phyloP scores from a whole-genome alignment of 1,284 basidiomycete genomes.

The Leccinum subatratum region DNA sequence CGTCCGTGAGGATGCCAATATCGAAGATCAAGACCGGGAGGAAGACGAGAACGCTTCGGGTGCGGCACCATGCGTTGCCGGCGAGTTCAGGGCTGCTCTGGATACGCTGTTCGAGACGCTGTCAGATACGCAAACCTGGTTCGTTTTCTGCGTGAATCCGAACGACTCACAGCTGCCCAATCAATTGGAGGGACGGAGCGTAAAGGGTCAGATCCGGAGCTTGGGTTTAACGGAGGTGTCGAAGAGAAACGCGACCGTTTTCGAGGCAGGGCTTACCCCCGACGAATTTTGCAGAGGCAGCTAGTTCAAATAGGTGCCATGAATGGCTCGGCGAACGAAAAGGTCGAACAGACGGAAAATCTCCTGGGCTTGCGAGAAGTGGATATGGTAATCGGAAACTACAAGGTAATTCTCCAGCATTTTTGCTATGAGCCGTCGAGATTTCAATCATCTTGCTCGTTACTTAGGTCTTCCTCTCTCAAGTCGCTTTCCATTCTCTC shows the following conservation, averaged over 20 bases:
- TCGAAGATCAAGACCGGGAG: constrained; percentile 52
- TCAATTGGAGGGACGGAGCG: constrained; percentile 85
- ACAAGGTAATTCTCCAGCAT: constrained; percentile 51
- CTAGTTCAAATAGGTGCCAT: constrained; percentile 42
- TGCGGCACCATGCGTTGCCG: constrained; percentile 70
- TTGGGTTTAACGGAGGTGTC: constrained; percentile 79
- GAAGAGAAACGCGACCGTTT: constrained; percentile 41
- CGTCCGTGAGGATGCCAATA: constrained; percentile 47
- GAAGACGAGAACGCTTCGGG: constrained; percentile 41
- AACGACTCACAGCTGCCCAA: constrained; percentile 94
- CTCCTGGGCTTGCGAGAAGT: constrained; percentile 64
- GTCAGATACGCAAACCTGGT: constrained; percentile 89
- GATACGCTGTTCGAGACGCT: constrained; percentile 86
- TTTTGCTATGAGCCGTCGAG: background rate
- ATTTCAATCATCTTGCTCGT: constrained; percentile 9
- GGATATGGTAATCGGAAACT: constrained; percentile 77
- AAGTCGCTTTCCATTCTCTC: constrained; percentile 81
- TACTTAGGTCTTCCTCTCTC: constrained; percentile 82
- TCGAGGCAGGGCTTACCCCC: background rate
- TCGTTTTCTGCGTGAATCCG: constrained; percentile 87
- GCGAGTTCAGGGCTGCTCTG: constrained; percentile 81
- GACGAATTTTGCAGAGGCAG: constrained; percentile 36
- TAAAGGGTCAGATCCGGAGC: constrained; percentile 89
- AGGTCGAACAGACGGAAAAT: constrained; percentile 57
- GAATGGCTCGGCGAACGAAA: constrained; percentile 52